Evolutionary conservation across 2,329 filamentous ascomycete species (phyloP), one percentile per base, ranked within the genome.

Genomic region (Teratosphaeriaceae sp.): DNA sequence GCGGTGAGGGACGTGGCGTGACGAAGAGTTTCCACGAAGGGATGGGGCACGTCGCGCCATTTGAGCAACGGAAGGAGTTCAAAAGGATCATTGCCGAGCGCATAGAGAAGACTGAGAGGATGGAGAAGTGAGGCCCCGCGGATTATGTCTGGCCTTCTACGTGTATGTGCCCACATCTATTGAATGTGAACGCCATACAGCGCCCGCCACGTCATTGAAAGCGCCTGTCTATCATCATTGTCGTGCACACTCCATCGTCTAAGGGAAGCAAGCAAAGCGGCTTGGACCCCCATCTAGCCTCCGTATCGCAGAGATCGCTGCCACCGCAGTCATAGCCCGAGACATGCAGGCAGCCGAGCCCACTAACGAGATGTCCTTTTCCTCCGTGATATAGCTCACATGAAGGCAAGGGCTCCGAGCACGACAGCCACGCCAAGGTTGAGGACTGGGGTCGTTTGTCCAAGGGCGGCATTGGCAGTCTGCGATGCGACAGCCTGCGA

Each of bases 21-120:
- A 73, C 70, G 46, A 76, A 75, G 24, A 61, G 76, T 31, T 75
- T 87, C 20, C 71, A 82, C n/a, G 79, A 87, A 49, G 84, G 77
- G 0, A 75, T 80, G 63, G 87, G 86, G 0, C 88, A 95, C 64
- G 85, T 83, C 26, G 72, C 88, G 20, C 73, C 84, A 5, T 74
- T 84, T 55, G 86, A 95, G 70, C 75, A 79, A 61, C 71, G 78
- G 46, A 60, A 70, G 34, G 87, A 85, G 73, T 82, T 88, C 57
- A 81, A 85, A 53, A 62, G 65, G 38, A 66, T 82, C 55, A 55
- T 90, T 38, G 78, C 77, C 52, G 75, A 72, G 26, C 71, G 84
- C 45, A 63, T 72, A 11, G 68, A 71, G 35, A 77, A 75, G 57
- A 69, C 67, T 3, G 69, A 75, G 56, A 49, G 40, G 1, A 33